phyloP scores from a whole-genome alignment of 2,329 filamentous ascomycete species.

The Teratosphaeria nubilosa region DNA sequence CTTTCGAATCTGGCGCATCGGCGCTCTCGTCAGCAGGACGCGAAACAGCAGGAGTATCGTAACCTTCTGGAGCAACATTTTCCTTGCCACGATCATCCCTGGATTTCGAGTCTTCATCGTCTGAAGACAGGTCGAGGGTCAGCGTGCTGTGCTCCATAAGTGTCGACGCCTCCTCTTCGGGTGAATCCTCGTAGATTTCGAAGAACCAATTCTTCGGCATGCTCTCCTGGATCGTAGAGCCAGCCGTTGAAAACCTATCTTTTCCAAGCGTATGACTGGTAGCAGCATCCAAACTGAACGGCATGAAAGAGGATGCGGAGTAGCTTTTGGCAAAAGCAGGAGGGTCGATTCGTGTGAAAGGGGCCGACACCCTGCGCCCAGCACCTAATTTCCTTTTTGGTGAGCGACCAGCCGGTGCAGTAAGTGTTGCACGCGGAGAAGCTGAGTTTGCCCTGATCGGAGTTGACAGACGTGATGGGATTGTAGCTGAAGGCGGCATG shows the following conservation, averaged over 20 bases:
- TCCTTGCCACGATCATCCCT: conserved; percentile 70
- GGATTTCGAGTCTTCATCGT: conserved; percentile 58
- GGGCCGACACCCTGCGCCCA: conserved; percentile 55
- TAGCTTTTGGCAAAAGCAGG: conserved; percentile 46
- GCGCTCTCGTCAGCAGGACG: conserved; percentile 4
- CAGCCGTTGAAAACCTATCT: conserved; percentile 15
- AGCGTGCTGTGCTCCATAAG: conserved; percentile 84
- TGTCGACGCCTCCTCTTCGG: conserved; percentile 84
- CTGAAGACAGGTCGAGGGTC: conserved; percentile 78
- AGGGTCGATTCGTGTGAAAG: conserved; percentile 60
- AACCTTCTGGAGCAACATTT: conserved; percentile 66
- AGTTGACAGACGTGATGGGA: conserved; percentile 22
- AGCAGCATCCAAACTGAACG: conserved; percentile 78
- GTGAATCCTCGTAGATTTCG: conserved; percentile 85
- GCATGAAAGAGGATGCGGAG: conserved; percentile 30
- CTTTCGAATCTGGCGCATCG: background rate
- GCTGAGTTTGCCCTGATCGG: conserved; percentile 30
- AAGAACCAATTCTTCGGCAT: conserved; percentile 67
- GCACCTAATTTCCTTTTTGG: conserved; percentile 63
- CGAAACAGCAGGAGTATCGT: conserved; percentile 20
- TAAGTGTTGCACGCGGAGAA: conserved; percentile 32
- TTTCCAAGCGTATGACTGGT: conserved; percentile 60
- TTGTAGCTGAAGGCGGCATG: conserved; percentile 28
- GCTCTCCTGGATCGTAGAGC: conserved; percentile 47
- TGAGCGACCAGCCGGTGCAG: conserved; percentile 70